Conservation (phyloP, 805 yeast genomes). For the Candida succiphila region DNA sequence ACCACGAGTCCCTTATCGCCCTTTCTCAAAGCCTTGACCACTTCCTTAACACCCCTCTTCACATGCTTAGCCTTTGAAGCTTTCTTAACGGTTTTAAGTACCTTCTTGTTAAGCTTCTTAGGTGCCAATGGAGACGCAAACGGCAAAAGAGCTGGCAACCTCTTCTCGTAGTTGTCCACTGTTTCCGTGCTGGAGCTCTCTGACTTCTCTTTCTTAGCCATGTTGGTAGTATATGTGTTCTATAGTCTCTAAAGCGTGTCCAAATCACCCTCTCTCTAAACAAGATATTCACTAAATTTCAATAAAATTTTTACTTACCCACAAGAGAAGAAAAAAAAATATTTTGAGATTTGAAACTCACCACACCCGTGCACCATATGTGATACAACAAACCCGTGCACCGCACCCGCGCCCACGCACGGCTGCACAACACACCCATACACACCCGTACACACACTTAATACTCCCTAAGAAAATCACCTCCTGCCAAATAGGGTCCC, state of each 20-base stretch:
- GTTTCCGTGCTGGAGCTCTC: constrained; percentile 24
- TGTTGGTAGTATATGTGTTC: constrained; percentile 8
- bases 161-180: constrained; percentile 80
- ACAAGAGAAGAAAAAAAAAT: no score
- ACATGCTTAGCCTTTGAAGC: constrained; percentile 98
- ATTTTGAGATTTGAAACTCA: neutral
- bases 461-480: no score
- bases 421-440: no score
- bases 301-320: neutral
- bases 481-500: no score
- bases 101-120: constrained; percentile 90
- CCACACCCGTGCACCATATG: no score
- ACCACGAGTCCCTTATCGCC: constrained; percentile 96
- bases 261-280: neutral
- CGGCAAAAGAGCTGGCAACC: constrained; percentile 83
- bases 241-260: neutral
- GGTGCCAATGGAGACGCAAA: constrained; percentile 95
- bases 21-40: constrained; percentile 93
- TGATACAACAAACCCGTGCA: no score
- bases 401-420: no score
- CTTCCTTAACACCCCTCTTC: constrained; percentile 98
- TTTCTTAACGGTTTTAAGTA: constrained; percentile 90
- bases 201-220: constrained; percentile 36
- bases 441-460: no score
- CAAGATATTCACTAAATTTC: neutral